Base-by-base conservation (phyloP, 164 flowering plant species). In the Akebia trifoliata region DNA sequence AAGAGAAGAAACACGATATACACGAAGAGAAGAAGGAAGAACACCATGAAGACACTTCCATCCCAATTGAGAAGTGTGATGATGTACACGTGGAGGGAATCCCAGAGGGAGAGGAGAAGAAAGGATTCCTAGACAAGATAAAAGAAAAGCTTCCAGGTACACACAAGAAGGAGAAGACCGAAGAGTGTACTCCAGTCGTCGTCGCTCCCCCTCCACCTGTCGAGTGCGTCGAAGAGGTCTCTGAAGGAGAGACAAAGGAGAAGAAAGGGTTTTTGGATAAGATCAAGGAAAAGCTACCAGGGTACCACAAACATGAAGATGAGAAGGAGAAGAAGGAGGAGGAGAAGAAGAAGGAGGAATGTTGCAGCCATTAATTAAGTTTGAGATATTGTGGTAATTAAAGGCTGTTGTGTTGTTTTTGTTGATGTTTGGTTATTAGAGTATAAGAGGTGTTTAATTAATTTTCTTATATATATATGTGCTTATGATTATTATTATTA, bases 221-320 rank as follows among this genome's bases (percentile, higher is more conserved):
- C 9, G 65, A 21, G 21, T n/a, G 29, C 34, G 31, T 51, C 49
- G 26, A 37, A 4, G 38, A 25, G 6, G 24, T 22, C 7, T 9
- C 17, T 25, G 59, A 22, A 8, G 67, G 20, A 11, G 59, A 52
- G 15, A 17, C 31, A 1, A 31, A 55, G 46, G 65, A 66, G 70
- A 79, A 76, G 71, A 78, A 81, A 55, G 79, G 83, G 5, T 12
- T 78, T n/a, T 8, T 78, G 53, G 83, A 77, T 44, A 76, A 73
- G 76, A 73, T 76, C 57, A 78, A 74, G 69, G 83, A 79, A 54
- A 82, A 79, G 68, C 43, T 82, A 26, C 82, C 87, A 0, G 84
- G 84, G 15, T 61, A 62, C 50, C 70, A 74, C 46, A 71, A 69
- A 40, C 53, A 40, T 42, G 80, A 37, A 8, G 74, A 68, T 3